Percentiles rank a stretch among this genome's conserved stretches.
Conservation (phyloP, 2,329 filamentous ascomycete species). For the Gaeumannomyces sp. region DNA sequence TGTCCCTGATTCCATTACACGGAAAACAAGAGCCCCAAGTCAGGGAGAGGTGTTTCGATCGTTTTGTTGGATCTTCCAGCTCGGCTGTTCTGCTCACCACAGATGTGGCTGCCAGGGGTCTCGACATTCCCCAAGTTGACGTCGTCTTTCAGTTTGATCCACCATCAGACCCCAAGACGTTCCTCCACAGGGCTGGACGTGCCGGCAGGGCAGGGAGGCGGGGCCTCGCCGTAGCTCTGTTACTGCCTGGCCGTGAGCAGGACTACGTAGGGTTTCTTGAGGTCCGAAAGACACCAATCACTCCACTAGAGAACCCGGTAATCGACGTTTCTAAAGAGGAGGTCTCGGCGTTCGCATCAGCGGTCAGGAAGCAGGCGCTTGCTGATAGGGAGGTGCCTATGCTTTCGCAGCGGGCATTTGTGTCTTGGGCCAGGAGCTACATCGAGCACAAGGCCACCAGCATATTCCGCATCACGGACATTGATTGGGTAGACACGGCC, state of each 20-base stretch:
- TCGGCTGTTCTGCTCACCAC: constrained; percentile 75
- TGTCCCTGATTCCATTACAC: constrained; percentile 73
- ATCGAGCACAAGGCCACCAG: constrained; percentile 84
- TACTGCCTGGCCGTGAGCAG: constrained; percentile 80
- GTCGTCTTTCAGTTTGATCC: constrained; percentile 83
- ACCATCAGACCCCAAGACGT: constrained; percentile 83
- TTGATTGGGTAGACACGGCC: constrained; percentile 80
- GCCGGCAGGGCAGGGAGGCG: constrained; percentile 83
- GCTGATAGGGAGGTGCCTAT: constrained; percentile 68
- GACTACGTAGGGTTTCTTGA: constrained; percentile 85
- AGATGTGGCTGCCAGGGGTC: constrained; percentile 79
- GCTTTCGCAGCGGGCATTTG: constrained; percentile 85
- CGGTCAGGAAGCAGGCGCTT: constrained; percentile 31
- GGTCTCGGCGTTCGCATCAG: constrained; percentile 35
- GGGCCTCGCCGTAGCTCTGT: constrained; percentile 77
- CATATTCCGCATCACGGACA: constrained; percentile 76
- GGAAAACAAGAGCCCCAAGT: constrained; percentile 88
- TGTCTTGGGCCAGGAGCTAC: constrained; percentile 89
- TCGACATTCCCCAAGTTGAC: constrained; percentile 90
- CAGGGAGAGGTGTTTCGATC: constrained; percentile 78
- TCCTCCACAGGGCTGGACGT: constrained; percentile 87
- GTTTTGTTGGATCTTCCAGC: constrained; percentile 67
- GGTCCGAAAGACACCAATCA: constrained; percentile 79
- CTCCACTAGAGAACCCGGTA: constrained; percentile 50
- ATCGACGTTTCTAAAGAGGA: constrained; percentile 55